These are phyloP conservation scores for Chytriomyces sp. DNA, from an alignment of 192 early-diverging fungal species.

Conservation along the genomic window DNA sequence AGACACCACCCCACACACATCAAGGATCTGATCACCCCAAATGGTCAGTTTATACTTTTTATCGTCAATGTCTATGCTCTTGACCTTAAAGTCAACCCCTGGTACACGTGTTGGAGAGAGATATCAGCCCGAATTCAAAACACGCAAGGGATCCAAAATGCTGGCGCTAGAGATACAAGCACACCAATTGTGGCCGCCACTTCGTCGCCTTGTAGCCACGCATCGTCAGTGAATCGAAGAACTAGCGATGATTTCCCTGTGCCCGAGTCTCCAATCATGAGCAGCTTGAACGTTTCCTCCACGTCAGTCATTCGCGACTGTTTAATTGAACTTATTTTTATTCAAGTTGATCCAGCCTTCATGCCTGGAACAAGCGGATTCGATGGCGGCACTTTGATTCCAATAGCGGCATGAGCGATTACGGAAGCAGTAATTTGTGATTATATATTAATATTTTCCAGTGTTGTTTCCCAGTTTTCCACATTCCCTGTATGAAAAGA, in stretches of 20 bases:
- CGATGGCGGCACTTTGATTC: too few species aligned
- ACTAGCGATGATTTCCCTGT: conserved; percentile 94
- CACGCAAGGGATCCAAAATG: not conserved
- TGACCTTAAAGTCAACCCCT: conserved; percentile 98
- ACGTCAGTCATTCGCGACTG: not conserved
- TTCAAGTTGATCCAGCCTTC: too few species aligned
- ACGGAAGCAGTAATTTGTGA: too few species aligned
- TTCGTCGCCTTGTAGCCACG: conserved; percentile 90
- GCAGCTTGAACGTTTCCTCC: conserved; percentile 85
- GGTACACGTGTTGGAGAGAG: conserved; percentile 4
- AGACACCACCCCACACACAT: too few species aligned
- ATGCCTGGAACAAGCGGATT: too few species aligned
- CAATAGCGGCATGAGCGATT: conserved; percentile 58
- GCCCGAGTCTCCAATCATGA: conserved; percentile 95
- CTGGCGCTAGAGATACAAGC: conserved; percentile 52
- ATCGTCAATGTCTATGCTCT: conserved; percentile 80
- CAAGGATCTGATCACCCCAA: conserved; percentile 82
- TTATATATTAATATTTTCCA: too few species aligned
- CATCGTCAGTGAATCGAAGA: conserved; percentile 92
- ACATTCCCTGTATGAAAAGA: too few species aligned
- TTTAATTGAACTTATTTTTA: not conserved
- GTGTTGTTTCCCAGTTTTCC: too few species aligned
- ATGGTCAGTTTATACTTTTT: conserved; percentile 95
- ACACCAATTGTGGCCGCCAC: conserved; percentile 86
- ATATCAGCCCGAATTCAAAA: not conserved